Conservation (phyloP, 805 yeast genomes). For the Cyberlindnera nakhonratchasimensis region DNA sequence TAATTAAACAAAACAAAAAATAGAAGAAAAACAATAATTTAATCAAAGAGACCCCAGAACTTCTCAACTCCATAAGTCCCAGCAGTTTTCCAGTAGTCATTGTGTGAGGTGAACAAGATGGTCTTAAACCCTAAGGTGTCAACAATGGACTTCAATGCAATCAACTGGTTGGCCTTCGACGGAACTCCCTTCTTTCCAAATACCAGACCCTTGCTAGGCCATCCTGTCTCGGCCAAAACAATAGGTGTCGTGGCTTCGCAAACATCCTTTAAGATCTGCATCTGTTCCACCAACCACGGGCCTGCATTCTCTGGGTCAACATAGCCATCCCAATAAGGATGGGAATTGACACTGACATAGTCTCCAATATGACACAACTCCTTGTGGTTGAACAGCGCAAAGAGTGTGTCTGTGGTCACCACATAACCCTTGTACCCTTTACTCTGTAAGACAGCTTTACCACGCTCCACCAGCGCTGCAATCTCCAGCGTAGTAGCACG, state of each 20-base stretch:
- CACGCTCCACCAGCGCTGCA: conserved; percentile 42
- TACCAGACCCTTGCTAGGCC: conserved; percentile 61
- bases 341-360: conserved; percentile 62
- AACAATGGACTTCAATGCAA: conserved; percentile 50
- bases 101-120: conserved; percentile 55
- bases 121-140: conserved; percentile 44
- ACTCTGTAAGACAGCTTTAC: conserved; percentile 42
- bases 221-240: conserved; percentile 58
- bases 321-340: conserved; percentile 61
- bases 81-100: conserved; percentile 60
- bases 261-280: conserved; percentile 37
- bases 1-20: too few species aligned
- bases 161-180: conserved; percentile 46
- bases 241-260: conserved; percentile 41
- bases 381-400: conserved; percentile 50
- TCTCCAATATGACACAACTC: conserved; percentile 53
- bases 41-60: conserved; percentile 40
- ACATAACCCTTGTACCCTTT: conserved; percentile 50
- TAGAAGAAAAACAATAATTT: too few species aligned
- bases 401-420: conserved; percentile 62
- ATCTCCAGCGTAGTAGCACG: conserved; percentile 44
- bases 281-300: conserved; percentile 47
- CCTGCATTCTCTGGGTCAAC: conserved; percentile 52
- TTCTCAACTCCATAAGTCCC: conserved; percentile 58
- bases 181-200: conserved; percentile 53